Evolutionary conservation across 352 stramenopile genomes (phyloP).

Genomic region (Globisporangium cederbergense): DNA sequence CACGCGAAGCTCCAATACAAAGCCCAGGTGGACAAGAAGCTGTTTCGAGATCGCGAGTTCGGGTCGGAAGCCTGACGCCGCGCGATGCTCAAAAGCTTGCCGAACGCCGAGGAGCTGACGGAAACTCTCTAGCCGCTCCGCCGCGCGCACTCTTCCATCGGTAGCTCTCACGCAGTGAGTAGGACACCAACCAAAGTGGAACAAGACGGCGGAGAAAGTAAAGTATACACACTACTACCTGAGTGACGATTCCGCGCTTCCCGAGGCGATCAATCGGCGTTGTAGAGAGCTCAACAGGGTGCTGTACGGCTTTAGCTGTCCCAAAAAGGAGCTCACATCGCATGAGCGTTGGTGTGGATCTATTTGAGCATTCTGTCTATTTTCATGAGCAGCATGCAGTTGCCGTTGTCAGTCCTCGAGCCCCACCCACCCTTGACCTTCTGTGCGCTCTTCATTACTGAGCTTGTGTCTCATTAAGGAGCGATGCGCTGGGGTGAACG

Average conservation of each 20-base stretch:
- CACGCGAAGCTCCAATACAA: background rate
- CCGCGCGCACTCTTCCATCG: conserved; percentile 1
- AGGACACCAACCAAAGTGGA: background rate
- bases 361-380: background rate
- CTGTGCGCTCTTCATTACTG: background rate
- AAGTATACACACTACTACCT: background rate
- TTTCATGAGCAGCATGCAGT: background rate
- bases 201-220: background rate
- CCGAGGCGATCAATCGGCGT: background rate
- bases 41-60: background rate
- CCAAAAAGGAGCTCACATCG: no score
- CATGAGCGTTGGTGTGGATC: no score
- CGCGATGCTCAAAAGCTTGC: background rate
- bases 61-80: background rate
- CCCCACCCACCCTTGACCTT: background rate
- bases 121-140: background rate
- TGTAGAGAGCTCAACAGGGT: background rate
- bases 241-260: conserved; percentile 1
- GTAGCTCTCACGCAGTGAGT: background rate
- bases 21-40: background rate
- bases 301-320: no score
- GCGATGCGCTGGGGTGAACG: conserved; percentile 3
- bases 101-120: background rate
- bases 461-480: background rate
- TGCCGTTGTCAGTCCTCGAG: background rate